These are phyloP conservation scores for Nakaseomyces kungkrabaensis DNA, from an alignment of 1,139 yeast species.

Conservation along the genomic window DNA sequence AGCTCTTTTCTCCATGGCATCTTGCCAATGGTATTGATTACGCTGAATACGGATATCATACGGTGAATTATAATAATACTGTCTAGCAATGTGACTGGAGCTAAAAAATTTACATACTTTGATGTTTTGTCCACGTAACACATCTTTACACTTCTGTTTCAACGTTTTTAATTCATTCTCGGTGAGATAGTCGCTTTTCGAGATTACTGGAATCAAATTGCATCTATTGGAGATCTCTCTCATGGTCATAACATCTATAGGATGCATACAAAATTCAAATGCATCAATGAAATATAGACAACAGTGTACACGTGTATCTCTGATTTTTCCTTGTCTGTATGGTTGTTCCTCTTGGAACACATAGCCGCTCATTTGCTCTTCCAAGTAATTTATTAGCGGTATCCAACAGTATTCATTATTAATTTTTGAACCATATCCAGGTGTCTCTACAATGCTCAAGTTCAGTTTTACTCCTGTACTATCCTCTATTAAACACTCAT, in stretches of 20 bases:
- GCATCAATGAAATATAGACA: constrained; percentile 64
- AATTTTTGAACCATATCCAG: constrained; percentile 70
- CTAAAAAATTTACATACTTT: constrained; percentile 49
- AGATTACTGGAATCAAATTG: constrained; percentile 66
- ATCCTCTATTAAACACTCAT: background rate
- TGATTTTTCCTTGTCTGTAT: constrained; percentile 33
- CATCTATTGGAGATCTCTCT: constrained; percentile 53
- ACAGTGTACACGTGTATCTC: constrained; percentile 61
- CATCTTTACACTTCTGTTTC: constrained; percentile 37
- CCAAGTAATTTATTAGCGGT: constrained; percentile 49
- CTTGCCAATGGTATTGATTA: constrained; percentile 48
- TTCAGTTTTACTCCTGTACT: constrained; percentile 32
- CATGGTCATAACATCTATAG: constrained; percentile 59
- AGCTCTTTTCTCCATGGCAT: constrained; percentile 7
- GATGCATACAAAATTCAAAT: constrained; percentile 31
- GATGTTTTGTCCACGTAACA: constrained; percentile 42
- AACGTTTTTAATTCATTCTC: constrained; percentile 30
- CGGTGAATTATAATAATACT: constrained; percentile 16
- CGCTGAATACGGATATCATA: constrained; percentile 41
- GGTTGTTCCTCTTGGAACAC: constrained; percentile 71
- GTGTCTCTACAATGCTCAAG: constrained; percentile 56
- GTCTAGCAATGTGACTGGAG: constrained; percentile 28
- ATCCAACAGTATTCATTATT: constrained; percentile 51
- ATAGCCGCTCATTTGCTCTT: constrained; percentile 47
- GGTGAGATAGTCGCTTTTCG: constrained; percentile 65